These are phyloP conservation scores for Solanum bulbocastanum DNA, from an alignment of 257 asterid species.

Conservation along the genomic window DNA sequence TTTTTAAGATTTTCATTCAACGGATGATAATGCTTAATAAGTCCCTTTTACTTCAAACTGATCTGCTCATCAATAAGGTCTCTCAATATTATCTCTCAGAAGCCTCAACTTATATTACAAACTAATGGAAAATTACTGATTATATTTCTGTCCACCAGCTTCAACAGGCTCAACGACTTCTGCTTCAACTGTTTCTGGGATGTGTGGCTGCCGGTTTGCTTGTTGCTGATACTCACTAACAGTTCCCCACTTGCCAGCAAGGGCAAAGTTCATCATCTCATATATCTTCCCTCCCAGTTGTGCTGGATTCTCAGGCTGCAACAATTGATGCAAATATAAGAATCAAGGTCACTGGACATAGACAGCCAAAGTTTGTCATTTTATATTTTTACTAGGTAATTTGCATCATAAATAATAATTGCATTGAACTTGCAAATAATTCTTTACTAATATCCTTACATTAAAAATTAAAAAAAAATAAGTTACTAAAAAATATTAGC, in stretches of 20 bases:
- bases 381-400: too few species aligned
- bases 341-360: neutral
- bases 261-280: slow-evolving; percentile 94
- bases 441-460: too few species aligned
- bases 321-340: neutral
- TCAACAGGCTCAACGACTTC: slow-evolving; percentile 69
- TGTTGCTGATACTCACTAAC: slow-evolving; percentile 26
- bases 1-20: neutral
- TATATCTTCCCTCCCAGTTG: slow-evolving; percentile 92
- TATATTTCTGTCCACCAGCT: slow-evolving; percentile 41
- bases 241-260: slow-evolving; percentile 60
- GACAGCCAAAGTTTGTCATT: neutral
- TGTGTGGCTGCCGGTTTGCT: slow-evolving; percentile 3
- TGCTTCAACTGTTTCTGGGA: slow-evolving; percentile 54
- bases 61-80: neutral
- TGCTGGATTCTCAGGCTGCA: slow-evolving; percentile 95
- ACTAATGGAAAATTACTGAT: neutral
- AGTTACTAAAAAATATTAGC: too few species aligned
- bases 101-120: neutral
- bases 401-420: too few species aligned
- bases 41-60: neutral
- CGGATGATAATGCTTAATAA: neutral
- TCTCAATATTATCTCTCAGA: neutral
- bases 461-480: too few species aligned
- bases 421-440: too few species aligned